phyloP scores from a whole-genome alignment of 495 filamentous ascomycete species.

The Friedmanniomyces endolithicus region DNA sequence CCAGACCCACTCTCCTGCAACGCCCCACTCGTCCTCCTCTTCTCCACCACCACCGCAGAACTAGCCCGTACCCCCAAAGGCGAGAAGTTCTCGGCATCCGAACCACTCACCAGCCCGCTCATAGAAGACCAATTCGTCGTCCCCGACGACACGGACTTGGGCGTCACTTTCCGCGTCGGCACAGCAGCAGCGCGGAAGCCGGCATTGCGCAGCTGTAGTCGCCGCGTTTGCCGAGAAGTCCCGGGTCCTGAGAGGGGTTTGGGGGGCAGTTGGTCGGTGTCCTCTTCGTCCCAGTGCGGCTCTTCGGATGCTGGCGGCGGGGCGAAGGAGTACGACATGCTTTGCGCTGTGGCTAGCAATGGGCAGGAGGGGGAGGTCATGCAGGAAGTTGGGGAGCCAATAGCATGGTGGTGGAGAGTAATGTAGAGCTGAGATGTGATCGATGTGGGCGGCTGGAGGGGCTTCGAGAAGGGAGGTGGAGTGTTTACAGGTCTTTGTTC shows the following conservation, averaged over 20 bases:
- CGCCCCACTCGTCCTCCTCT: slow-evolving; percentile 6
- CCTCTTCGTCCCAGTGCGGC: background rate
- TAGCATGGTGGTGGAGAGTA: background rate
- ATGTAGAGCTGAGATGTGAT: background rate
- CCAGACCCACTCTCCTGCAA: slow-evolving; percentile 14
- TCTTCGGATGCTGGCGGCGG: background rate
- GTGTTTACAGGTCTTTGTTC: background rate
- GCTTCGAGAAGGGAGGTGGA: background rate
- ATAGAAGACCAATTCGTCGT: slow-evolving; percentile 4
- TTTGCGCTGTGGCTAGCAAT: background rate
- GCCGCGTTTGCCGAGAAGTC: slow-evolving; percentile 12
- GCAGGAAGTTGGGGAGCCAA: background rate
- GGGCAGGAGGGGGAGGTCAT: background rate
- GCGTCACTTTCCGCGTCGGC: slow-evolving; percentile 16
- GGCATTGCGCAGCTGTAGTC: slow-evolving; percentile 21
- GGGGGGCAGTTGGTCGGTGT: background rate
- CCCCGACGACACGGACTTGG: slow-evolving; percentile 10
- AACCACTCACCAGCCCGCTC: background rate
- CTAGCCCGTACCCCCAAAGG: background rate
- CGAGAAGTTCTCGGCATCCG: slow-evolving; percentile 15
- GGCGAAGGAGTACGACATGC: background rate
- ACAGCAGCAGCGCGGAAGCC: slow-evolving; percentile 14
- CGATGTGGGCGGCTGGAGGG: background rate
- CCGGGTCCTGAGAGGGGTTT: slow-evolving; percentile 9
- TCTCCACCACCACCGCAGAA: background rate